Conservation (phyloP, 75 land plant genomes). For the Pinus taeda region DNA sequence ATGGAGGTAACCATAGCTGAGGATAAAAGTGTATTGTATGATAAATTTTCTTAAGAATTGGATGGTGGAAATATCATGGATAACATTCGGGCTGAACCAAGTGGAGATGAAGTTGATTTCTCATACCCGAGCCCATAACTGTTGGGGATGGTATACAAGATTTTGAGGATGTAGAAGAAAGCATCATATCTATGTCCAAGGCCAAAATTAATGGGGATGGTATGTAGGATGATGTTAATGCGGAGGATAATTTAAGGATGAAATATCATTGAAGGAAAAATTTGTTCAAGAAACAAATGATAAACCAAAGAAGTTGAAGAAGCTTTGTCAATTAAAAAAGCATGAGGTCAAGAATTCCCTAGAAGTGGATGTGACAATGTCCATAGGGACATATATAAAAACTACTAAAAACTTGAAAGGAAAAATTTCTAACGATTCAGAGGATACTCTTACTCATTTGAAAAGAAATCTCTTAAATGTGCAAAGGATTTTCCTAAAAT, state of each 20-base stretch:
- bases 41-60: not conserved
- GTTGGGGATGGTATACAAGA: too few relatives aligned
- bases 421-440: not conserved
- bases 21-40: not conserved
- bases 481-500: not conserved
- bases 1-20: not conserved
- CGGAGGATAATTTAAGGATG: not conserved
- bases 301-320: constrained; percentile 8
- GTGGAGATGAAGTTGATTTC: not conserved
- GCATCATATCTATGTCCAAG: too few relatives aligned
- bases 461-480: not conserved
- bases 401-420: not conserved
- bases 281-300: not conserved
- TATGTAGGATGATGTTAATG: not conserved
- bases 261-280: not conserved
- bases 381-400: not conserved
- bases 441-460: not conserved
- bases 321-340: constrained; percentile 2
- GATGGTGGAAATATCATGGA: not conserved
- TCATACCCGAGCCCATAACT: too few relatives aligned
- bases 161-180: too few relatives aligned
- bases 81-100: not conserved
- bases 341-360: not conserved
- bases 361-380: not conserved
- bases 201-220: not conserved